Evolutionary conservation across 106 monocot genomes (phyloP).

Genomic region (Agapanthus africanus): DNA sequence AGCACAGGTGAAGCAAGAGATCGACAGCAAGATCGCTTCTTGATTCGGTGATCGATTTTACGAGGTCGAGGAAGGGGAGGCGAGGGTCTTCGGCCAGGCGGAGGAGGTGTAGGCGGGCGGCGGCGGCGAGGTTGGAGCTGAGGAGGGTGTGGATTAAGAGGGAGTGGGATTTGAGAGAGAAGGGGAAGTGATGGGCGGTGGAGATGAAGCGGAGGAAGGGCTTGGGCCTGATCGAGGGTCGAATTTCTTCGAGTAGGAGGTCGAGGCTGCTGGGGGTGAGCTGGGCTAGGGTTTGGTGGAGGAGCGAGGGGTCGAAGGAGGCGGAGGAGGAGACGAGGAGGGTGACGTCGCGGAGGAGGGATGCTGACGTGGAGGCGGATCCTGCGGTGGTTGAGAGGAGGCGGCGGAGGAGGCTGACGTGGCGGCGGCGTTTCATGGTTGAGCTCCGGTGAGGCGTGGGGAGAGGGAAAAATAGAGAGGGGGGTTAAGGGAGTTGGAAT

Average conservation of each 20-base stretch:
- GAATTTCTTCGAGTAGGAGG: conserved; percentile 21
- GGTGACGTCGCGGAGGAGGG: conserved; percentile 6
- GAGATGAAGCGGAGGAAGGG: conserved; percentile 34
- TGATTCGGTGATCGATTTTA: conserved; percentile 7
- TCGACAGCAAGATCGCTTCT: conserved; percentile 18
- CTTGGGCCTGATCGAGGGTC: conserved; percentile 22
- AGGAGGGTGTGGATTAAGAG: conserved; percentile 50
- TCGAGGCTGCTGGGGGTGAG: conserved; percentile 29
- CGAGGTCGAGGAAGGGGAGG: conserved; percentile 13
- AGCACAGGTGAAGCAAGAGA: conserved; percentile 40
- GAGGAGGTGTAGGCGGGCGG: conserved; percentile 40
- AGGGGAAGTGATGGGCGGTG: conserved; percentile 29
- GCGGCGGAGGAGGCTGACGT: not conserved
- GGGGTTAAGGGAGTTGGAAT: not conserved
- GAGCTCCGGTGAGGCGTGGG: not conserved
- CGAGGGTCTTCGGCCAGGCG: conserved; percentile 26
- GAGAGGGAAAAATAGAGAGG: not conserved
- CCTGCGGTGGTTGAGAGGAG: not conserved
- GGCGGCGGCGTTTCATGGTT: conserved; percentile 11
- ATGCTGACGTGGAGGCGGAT: conserved; percentile 6
- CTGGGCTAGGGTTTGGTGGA: conserved; percentile 19
- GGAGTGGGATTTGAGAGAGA: conserved; percentile 40
- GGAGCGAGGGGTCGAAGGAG: conserved; percentile 9
- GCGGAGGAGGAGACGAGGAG: conserved; percentile 18
- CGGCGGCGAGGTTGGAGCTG: conserved; percentile 9